phyloP scores from a whole-genome alignment of 805 yeast genomes.

The Ogataea glucozyma region DNA sequence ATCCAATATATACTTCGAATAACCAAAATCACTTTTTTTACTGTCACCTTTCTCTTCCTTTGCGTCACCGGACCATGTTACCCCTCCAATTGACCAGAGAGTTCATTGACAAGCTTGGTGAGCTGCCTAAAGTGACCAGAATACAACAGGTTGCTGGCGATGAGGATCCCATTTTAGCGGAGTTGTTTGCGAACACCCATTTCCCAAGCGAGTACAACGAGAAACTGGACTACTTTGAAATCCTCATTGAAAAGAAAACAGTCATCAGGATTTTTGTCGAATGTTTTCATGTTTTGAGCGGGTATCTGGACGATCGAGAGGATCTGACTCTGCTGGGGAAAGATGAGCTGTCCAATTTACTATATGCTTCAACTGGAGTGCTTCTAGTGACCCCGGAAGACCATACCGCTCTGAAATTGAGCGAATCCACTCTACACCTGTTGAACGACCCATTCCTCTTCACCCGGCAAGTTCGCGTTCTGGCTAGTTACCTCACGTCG shows the following conservation, averaged over 20 bases:
- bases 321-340: neutral
- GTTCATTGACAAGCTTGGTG: slow-evolving; percentile 8
- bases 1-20: too few species aligned
- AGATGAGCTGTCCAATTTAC: slow-evolving; percentile 4
- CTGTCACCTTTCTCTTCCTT: too few species aligned
- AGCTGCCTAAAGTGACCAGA: neutral
- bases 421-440: slow-evolving; percentile 7
- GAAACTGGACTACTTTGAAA: slow-evolving; percentile 13
- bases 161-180: slow-evolving; percentile 27
- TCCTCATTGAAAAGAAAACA: slow-evolving; percentile 17
- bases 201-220: slow-evolving; percentile 17
- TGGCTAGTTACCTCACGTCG: slow-evolving; percentile 25
- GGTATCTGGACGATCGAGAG: neutral
- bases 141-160: slow-evolving; percentile 7
- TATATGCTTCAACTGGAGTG: slow-evolving; percentile 25
- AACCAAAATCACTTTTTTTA: neutral
- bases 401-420: slow-evolving; percentile 23
- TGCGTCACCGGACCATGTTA: slow-evolving; percentile 7
- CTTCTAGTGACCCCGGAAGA: slow-evolving; percentile 34
- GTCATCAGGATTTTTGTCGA: slow-evolving; percentile 23
- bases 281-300: slow-evolving; percentile 9
- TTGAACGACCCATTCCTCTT: neutral
- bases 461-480: slow-evolving; percentile 4
- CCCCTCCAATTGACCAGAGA: slow-evolving; percentile 1
- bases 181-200: slow-evolving; percentile 31